Conservation (phyloP, 768 basidiomycete species). For the Infundibulicybe gibba region DNA sequence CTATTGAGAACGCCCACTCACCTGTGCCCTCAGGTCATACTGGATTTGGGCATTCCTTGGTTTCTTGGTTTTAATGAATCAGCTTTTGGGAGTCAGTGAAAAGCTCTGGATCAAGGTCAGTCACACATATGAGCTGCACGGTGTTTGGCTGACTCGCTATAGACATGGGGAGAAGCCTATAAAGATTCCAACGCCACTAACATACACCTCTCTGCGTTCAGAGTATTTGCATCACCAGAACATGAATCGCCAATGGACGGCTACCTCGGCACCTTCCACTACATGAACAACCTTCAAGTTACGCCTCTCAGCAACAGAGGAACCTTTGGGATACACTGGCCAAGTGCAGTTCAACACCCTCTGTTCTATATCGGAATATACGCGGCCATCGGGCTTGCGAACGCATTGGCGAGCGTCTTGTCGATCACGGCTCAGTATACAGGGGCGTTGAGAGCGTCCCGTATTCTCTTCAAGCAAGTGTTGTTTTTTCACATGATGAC, state of each 20-base stretch:
- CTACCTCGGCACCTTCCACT: conserved; percentile 16
- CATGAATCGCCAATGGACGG: conserved; percentile 34
- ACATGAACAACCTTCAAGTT: conserved; percentile 14
- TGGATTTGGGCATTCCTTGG: conserved; percentile 61
- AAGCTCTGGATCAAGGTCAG: conserved; percentile 75
- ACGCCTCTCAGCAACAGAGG: conserved; percentile 5
- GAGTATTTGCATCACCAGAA: conserved; percentile 30
- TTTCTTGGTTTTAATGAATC: conserved; percentile 43
- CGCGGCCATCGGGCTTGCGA: conserved; percentile 52
- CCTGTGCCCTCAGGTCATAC: conserved; percentile 45
- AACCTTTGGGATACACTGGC: conserved; percentile 31
- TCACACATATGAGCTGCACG: neutral
- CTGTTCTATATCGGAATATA: conserved; percentile 72
- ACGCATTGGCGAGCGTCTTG: conserved; percentile 42
- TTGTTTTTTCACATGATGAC: conserved; percentile 8
- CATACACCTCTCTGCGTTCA: conserved; percentile 26
- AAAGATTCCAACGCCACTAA: conserved; percentile 12
- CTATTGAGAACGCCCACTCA: neutral
- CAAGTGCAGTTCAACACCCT: conserved; percentile 55
- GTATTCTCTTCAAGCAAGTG: conserved; percentile 37
- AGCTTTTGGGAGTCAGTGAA: conserved; percentile 52
- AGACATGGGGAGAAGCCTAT: conserved; percentile 73
- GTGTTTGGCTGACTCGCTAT: neutral
- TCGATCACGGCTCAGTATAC: conserved; percentile 55
- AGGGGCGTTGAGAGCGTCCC: conserved; percentile 50